A percentile compares a stretch with the other conserved stretches of the same genome.
Evolutionary conservation across 2,329 filamentous ascomycete species (phyloP).

Genomic region (Beauveria bassiana): DNA sequence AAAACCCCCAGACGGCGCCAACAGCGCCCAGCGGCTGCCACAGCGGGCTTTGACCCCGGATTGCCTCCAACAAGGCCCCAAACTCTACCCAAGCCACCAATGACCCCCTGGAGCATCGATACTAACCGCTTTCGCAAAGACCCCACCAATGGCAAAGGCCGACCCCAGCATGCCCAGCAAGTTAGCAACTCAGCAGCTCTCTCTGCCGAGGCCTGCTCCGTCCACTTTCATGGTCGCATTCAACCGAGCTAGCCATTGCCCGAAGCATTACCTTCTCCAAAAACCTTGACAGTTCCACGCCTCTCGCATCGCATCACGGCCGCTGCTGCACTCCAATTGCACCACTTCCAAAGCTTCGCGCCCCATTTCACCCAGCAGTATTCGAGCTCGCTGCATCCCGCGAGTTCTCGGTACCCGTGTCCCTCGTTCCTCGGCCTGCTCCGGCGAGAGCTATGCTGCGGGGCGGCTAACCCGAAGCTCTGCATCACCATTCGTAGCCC

Average conservation of each 20-base stretch:
- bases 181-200: neutral
- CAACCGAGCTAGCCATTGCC: slow-evolving; percentile 7
- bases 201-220: slow-evolving; percentile 5
- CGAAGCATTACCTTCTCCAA: neutral
- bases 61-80: neutral
- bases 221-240: neutral
- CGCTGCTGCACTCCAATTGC: neutral
- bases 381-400: neutral
- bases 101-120: neutral
- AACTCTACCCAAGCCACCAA: neutral
- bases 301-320: neutral
- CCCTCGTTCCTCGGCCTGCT: slow-evolving; percentile 8
- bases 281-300: neutral
- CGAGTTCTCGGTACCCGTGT: neutral
- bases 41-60: neutral
- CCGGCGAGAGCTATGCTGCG: slow-evolving; percentile 10
- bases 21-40: neutral
- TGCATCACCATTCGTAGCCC: neutral
- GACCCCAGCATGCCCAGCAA: slow-evolving; percentile 5
- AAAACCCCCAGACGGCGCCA: neutral
- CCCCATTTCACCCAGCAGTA: neutral
- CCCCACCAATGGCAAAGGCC: neutral
- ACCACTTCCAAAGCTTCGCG: neutral
- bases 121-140: neutral
- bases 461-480: slow-evolving; percentile 8